A percentile compares a stretch with the other conserved stretches of the same genome.
Conservation (phyloP, 805 yeast genomes). For the Barnettozyma pratensis region DNA sequence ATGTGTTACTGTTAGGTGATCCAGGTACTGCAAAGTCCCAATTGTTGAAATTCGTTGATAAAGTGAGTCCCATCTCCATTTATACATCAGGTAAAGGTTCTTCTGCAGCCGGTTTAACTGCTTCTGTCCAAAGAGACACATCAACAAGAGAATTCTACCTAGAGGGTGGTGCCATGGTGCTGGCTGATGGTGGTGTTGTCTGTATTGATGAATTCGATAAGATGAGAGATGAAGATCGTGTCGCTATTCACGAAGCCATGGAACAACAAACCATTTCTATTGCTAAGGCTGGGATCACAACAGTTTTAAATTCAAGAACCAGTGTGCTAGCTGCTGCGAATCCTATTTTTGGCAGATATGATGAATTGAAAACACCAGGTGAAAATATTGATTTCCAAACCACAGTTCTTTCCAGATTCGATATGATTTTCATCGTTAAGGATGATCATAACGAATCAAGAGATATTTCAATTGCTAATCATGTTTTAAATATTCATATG, state of each 20-base stretch:
- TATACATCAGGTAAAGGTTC: constrained; percentile 99
- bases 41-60: constrained; percentile 89
- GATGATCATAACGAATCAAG: constrained; percentile 87
- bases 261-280: constrained; percentile 98
- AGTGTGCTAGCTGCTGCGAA: constrained; percentile 97
- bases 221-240: constrained; percentile 98
- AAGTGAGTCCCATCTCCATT: constrained; percentile 89
- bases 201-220: constrained; percentile 99
- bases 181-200: constrained; percentile 98
- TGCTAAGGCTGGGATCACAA: constrained; percentile 98
- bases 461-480: constrained; percentile 87
- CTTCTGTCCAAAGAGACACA: constrained; percentile 91
- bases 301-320: constrained; percentile 92
- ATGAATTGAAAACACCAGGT: constrained; percentile 93
- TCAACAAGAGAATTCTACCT: constrained; percentile 85
- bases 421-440: constrained; percentile 95
- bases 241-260: constrained; percentile 99
- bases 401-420: constrained; percentile 94
- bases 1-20: constrained; percentile 89
- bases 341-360: constrained; percentile 95
- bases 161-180: constrained; percentile 99
- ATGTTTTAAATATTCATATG: constrained; percentile 92
- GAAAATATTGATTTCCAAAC: constrained; percentile 98
- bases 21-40: constrained; percentile 99
- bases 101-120: constrained; percentile 98